Evolutionary conservation across 179 eudicot genomes (phyloP), one percentile per base, ranked within the genome.

Genomic region (Sideroxylon spinosum): DNA sequence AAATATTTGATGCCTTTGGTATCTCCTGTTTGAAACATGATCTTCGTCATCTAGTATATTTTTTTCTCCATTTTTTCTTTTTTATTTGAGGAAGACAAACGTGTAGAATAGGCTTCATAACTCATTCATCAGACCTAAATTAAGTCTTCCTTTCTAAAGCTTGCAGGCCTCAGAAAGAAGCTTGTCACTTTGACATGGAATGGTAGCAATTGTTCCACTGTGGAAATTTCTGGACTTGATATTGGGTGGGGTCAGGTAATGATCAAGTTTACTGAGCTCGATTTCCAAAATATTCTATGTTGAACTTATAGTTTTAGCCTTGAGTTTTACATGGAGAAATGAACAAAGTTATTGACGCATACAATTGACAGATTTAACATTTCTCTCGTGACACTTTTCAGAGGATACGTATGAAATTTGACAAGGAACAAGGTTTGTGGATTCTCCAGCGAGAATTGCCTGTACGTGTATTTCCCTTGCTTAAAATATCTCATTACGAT

Each of bases 231-330:
- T 52, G 99, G 99, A 19, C 99, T 95, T 79, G 98, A 95, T 86
- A 81, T 93, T 71, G 99, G 99, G 4, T 95, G 98, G 99, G 95
- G 99, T 70, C 95, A 88, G 95, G 98, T 95, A 88, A 85, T 70
- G 14, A 32, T 76, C 61, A 68, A 28, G n/a, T 65, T 66, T 53
- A 37, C 65, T 80, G 4, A 46, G 25, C 67, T 53, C 12, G 56
- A 52, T 52, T 52, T 52, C 56, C 13, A 52, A 52, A 52, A 52
- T 9, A 52, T 28, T 19, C 29, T 23, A 0, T 4, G 16, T 64
- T 48, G 46, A 62, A 75, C 12, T 76, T 23, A 25, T 9, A 4
- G 16, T 19, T 63, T 71, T 79, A 49, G 57, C 16, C 29, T 66
- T 46, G 74, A 13, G 56, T 55, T 73, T 50, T 32, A 22, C 68